A percentile compares a stretch with the other conserved stretches of the same genome.
Evolutionary conservation across 1,284 basidiomycete genomes (phyloP).

Genomic region (Coniferiporia sulphurascens): DNA sequence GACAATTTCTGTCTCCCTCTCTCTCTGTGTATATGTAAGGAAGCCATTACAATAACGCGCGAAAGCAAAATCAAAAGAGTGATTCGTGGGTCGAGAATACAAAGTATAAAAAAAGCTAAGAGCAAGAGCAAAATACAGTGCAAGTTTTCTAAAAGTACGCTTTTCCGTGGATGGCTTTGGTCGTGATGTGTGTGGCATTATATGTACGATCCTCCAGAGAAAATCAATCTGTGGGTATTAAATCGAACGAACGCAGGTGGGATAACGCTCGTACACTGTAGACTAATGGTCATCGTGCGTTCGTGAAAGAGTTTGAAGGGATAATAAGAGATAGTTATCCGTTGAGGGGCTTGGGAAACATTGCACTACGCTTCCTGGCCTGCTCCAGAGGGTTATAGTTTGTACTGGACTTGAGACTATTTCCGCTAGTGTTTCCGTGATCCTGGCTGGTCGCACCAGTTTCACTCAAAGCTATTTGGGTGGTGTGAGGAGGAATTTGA

Average conservation of each 20-base stretch:
- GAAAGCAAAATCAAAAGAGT: not conserved
- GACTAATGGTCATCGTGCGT: not conserved
- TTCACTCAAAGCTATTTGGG: conserved; percentile 1
- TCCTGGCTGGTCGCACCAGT: conserved; percentile 5
- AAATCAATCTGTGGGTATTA: not conserved
- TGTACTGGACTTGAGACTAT: not conserved
- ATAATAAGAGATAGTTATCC: not conserved
- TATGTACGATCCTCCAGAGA: not conserved
- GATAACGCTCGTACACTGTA: not conserved
- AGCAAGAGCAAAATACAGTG: not conserved
- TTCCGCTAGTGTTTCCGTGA: not conserved
- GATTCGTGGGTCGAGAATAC: not conserved
- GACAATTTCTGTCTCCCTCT: no score
- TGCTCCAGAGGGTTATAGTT: conserved; percentile 10
- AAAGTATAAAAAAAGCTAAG: not conserved
- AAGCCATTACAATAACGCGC: not conserved
- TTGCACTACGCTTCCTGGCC: conserved; percentile 12
- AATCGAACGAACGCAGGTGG: not conserved
- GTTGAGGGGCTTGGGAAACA: conserved; percentile 1
- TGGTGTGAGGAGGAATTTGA: not conserved
- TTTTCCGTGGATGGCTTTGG: not conserved
- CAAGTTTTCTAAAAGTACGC: not conserved
- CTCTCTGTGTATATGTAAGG: no score
- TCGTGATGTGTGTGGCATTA: not conserved
- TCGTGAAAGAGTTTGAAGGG: not conserved